Percentiles rank a stretch among this genome's conserved stretches.
phyloP scores from a whole-genome alignment of 352 stramenopile species.

The Aphanomyces cochlioides region DNA sequence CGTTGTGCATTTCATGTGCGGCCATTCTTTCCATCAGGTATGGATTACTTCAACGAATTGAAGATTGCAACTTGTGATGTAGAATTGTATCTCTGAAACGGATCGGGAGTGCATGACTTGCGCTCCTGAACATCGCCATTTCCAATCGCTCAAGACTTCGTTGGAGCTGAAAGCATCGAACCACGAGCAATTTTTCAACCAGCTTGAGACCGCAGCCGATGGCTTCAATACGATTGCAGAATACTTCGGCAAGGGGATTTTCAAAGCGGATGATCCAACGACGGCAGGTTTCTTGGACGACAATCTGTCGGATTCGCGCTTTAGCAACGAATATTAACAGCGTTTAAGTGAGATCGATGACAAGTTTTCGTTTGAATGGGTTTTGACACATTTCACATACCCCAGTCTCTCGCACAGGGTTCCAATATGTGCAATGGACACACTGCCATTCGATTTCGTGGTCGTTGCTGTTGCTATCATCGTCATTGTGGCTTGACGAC shows the following conservation, averaged over 20 bases:
- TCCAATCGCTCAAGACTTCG: slow-evolving; percentile 81
- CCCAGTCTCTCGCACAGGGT: not conserved
- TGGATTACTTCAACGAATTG: not conserved
- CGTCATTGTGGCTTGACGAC: slow-evolving; percentile 28
- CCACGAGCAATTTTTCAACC: slow-evolving; percentile 92
- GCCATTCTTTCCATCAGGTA: slow-evolving; percentile 84
- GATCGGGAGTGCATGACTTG: slow-evolving; percentile 87
- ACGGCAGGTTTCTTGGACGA: slow-evolving; percentile 52
- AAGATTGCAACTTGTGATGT: not conserved
- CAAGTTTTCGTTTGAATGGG: slow-evolving; percentile 13
- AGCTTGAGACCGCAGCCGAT: slow-evolving; percentile 83
- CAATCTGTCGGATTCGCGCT: slow-evolving; percentile 63
- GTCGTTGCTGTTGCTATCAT: slow-evolving; percentile 44
- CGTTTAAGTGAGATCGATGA: slow-evolving; percentile 27
- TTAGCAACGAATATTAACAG: slow-evolving; percentile 80
- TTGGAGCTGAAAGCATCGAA: slow-evolving; percentile 84
- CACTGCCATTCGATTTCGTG: slow-evolving; percentile 9
- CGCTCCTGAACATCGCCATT: slow-evolving; percentile 80
- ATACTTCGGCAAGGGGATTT: slow-evolving; percentile 92
- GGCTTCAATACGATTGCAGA: slow-evolving; percentile 88
- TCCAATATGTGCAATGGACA: slow-evolving; percentile 13
- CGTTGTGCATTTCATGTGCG: slow-evolving; percentile 90
- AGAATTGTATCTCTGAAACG: slow-evolving; percentile 85
- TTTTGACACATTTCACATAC: slow-evolving; percentile 15
- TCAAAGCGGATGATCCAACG: slow-evolving; percentile 50